Evolutionary conservation across 345 rosid species (phyloP), one percentile per base, ranked within the genome.

Genomic region (Sonneratia caseolaris): DNA sequence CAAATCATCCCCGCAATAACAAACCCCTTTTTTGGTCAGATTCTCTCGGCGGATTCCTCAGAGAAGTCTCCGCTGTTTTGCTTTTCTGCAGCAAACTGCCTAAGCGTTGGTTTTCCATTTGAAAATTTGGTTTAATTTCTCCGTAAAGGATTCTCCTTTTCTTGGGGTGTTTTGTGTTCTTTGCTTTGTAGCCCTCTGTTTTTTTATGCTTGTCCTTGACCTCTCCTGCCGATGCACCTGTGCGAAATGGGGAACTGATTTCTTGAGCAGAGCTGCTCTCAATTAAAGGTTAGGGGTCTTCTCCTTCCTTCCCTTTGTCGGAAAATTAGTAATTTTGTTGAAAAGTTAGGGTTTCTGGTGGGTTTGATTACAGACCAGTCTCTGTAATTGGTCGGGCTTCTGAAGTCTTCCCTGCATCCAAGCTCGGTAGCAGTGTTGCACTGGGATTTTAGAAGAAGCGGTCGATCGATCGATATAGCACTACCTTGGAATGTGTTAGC

Each of bases 1-100:
- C 64, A 3, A 27, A 27, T 24, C 66, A 27, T 32, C 38, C 19
- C 38, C 11, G 91, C 94, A 89, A 88, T 81, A 77, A 70, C 86
- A 37, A 21, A 45, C 24, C 22, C 69, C 35, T 57, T 5, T 42
- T 47, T 37, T 27, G 7, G 72, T 76, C 64, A 71, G 79, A 79
- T 83, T 76, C 76, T 76, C 16, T 37, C 57, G 79, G 79, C 73
- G 76, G 82, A 81, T 66, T 77, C 73, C 48, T 56, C 75, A 32
- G 55, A 47, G 14, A 47, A 47, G 24, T 67, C 64, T 73, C 71
- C 68, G 53, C 35, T 16, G 22, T 66, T 66, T 36, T 66, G 5
- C 68, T 15, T 43, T 68, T 18, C 55, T 45, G 37, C 37, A 11
- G 43, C 70, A 42, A 43, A 32, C 55, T 22, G 37, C 11, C 37